Conservation (phyloP, 768 basidiomycete genomes). For the Lactarius pseudohatsudake region DNA sequence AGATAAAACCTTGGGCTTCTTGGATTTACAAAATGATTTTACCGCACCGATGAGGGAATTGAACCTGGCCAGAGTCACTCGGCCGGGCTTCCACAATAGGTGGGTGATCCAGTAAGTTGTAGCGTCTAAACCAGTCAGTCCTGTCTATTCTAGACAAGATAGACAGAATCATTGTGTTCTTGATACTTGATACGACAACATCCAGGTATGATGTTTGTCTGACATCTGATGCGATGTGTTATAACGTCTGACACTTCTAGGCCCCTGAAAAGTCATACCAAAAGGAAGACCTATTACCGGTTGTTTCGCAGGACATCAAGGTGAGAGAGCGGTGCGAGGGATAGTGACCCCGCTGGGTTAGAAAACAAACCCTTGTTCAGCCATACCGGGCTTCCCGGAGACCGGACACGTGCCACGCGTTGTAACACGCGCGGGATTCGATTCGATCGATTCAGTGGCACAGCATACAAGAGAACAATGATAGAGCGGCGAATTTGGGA, state of each 20-base stretch:
- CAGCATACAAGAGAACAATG: neutral
- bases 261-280: neutral
- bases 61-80: neutral
- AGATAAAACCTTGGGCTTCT: neutral
- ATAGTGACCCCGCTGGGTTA: neutral
- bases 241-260: neutral
- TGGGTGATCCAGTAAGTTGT: neutral
- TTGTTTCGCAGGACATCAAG: neutral
- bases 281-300: neutral
- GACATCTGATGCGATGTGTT: too few species aligned
- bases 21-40: neutral
- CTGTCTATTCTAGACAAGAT: too few species aligned
- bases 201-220: neutral
- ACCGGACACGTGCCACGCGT: too few species aligned
- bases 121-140: too few species aligned
- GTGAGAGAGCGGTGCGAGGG: neutral
- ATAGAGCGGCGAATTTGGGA: neutral
- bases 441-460: neutral
- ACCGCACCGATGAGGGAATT: too few species aligned
- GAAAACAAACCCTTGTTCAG: too few species aligned
- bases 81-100: neutral
- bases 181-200: neutral
- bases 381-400: neutral
- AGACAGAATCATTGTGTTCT: too few species aligned
- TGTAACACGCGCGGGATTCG: too few species aligned